These are phyloP conservation scores for Anethum foeniculum DNA, from an alignment of 140 eudicot genomes.

Conservation along the genomic window DNA sequence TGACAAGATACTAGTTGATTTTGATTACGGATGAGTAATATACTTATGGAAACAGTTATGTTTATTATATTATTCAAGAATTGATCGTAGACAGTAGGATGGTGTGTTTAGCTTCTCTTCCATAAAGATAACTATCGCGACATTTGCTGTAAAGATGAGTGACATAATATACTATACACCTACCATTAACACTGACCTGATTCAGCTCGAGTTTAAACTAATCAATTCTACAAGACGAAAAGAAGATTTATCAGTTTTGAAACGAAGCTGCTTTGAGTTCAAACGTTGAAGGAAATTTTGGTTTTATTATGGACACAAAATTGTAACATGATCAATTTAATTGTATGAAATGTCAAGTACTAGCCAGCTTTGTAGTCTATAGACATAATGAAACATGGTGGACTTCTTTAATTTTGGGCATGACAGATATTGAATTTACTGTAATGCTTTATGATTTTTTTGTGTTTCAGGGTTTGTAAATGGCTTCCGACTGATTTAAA, in stretches of 20 bases:
- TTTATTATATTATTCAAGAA: not conserved
- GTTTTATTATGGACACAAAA: not conserved
- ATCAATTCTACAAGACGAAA: not conserved
- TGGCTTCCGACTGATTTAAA: slow-evolving; percentile 68
- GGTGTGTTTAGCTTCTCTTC: not conserved
- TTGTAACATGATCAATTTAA: not conserved
- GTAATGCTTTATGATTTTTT: not conserved
- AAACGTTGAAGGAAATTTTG: not conserved
- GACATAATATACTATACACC: not conserved
- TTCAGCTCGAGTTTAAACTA: not conserved
- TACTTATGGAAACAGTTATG: not conserved
- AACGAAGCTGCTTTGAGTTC: not conserved
- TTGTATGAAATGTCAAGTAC: not conserved
- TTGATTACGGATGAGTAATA: not conserved
- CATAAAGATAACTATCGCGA: not conserved
- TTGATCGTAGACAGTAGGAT: not conserved
- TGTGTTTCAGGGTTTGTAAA: slow-evolving; percentile 53
- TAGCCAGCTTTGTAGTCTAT: not conserved
- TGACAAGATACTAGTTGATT: not conserved
- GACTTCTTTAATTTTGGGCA: not conserved
- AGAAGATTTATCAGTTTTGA: not conserved
- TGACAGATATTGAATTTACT: not conserved
- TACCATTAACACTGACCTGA: not conserved
- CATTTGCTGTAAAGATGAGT: too few species aligned
- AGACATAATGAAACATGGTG: not conserved